Evolutionary conservation across 1,284 basidiomycete genomes (phyloP).

Genomic region (Gymnopus androsaceus): DNA sequence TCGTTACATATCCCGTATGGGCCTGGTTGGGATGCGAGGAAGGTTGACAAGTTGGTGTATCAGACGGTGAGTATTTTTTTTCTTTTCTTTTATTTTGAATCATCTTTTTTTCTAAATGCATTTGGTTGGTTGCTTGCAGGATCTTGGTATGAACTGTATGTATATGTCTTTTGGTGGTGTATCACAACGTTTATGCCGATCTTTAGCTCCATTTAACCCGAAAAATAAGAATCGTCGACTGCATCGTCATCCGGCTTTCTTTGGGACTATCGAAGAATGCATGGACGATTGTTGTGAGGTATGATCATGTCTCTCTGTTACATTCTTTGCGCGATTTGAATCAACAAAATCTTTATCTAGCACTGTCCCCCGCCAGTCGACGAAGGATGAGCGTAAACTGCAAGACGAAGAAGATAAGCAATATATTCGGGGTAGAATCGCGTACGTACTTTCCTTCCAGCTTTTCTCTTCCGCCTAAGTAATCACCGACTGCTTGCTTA

Average conservation of each 20-base stretch:
- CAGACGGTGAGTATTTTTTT: slow-evolving; percentile 41
- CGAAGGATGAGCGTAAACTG: slow-evolving; percentile 49
- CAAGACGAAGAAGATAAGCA: slow-evolving; percentile 53
- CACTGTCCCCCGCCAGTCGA: slow-evolving; percentile 51
- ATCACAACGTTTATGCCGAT: not conserved
- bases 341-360: slow-evolving; percentile 28
- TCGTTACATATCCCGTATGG: slow-evolving; percentile 64
- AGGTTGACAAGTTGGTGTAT: slow-evolving; percentile 60
- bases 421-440: slow-evolving; percentile 54
- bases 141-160: slow-evolving; percentile 62
- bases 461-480: not conserved
- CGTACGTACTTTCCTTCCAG: slow-evolving; percentile 34
- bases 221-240: slow-evolving; percentile 59
- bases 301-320: slow-evolving; percentile 1
- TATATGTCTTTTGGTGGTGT: not conserved
- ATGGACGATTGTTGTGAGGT: slow-evolving; percentile 64
- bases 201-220: slow-evolving; percentile 58
- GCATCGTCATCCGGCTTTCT: slow-evolving; percentile 65
- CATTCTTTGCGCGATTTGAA: not conserved
- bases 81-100: not conserved
- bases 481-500: slow-evolving; percentile 18
- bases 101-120: not conserved
- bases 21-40: slow-evolving; percentile 57
- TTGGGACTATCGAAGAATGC: slow-evolving; percentile 57
- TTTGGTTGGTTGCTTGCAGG: slow-evolving; percentile 22